phyloP scores from a whole-genome alignment of 1,284 basidiomycete genomes.

The Xerocomus minutiporus region DNA sequence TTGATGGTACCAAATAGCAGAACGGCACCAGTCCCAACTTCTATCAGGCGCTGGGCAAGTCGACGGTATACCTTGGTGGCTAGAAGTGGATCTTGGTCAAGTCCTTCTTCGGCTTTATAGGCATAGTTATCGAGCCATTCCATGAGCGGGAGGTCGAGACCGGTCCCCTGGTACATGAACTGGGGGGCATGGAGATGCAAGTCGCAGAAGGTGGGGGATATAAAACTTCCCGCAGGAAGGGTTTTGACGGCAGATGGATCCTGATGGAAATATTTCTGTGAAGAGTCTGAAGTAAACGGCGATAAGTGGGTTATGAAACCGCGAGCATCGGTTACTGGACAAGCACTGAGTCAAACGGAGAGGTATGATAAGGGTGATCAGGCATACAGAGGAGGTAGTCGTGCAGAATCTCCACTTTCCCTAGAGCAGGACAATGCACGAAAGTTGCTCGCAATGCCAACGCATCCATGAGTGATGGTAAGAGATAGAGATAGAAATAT shows the following conservation, averaged over 20 bases:
- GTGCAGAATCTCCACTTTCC: slow-evolving; percentile 48
- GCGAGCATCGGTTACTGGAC: slow-evolving; percentile 44
- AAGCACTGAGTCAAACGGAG: slow-evolving; percentile 6
- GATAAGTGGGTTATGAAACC: slow-evolving; percentile 56
- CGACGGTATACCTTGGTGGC: slow-evolving; percentile 62
- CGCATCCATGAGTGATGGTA: slow-evolving; percentile 9
- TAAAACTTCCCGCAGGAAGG: slow-evolving; percentile 55
- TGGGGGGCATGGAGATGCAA: slow-evolving; percentile 84
- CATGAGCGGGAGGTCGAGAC: slow-evolving; percentile 79
- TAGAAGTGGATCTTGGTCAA: slow-evolving; percentile 59
- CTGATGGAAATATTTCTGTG: slow-evolving; percentile 33
- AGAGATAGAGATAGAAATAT: neutral
- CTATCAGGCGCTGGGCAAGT: slow-evolving; percentile 58
- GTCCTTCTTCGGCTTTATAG: slow-evolving; percentile 70
- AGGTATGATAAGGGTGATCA: neutral
- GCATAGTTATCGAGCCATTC: slow-evolving; percentile 77
- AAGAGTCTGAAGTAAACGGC: slow-evolving; percentile 32
- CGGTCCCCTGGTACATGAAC: slow-evolving; percentile 81
- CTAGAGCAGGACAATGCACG: slow-evolving; percentile 50
- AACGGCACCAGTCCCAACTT: slow-evolving; percentile 72
- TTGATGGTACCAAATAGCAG: slow-evolving; percentile 79
- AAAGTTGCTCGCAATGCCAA: slow-evolving; percentile 47
- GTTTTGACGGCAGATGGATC: slow-evolving; percentile 24
- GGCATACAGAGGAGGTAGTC: slow-evolving; percentile 55
- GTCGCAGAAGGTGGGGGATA: slow-evolving; percentile 76